phyloP scores from a whole-genome alignment of 2,329 filamentous ascomycete species.

The Coleophoma crateriformis region DNA sequence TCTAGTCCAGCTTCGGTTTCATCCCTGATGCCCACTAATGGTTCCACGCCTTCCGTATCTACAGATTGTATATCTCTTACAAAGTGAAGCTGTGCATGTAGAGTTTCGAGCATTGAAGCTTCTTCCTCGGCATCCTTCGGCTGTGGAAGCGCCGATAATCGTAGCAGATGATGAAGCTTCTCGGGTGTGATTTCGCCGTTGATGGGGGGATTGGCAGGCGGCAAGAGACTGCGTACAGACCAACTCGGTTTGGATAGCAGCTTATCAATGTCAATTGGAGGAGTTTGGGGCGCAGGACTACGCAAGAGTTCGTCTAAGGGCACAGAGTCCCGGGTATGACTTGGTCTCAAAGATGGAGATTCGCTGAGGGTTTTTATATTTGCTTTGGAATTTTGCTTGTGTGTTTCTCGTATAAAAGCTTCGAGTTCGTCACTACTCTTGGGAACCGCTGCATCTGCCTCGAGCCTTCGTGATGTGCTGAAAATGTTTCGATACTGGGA shows the following conservation, averaged over 20 bases:
- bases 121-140: slow-evolving; percentile 62
- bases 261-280: slow-evolving; percentile 16
- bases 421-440: no score
- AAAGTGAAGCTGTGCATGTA: slow-evolving; percentile 82
- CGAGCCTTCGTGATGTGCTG: no score
- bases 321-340: neutral
- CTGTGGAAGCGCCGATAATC: slow-evolving; percentile 79
- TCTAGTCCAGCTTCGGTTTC: slow-evolving; percentile 55
- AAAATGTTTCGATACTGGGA: no score
- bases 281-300: neutral
- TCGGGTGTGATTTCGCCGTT: slow-evolving; percentile 43
- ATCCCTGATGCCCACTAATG: slow-evolving; percentile 75
- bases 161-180: slow-evolving; percentile 78
- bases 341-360: no score
- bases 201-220: slow-evolving; percentile 22
- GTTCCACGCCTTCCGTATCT: slow-evolving; percentile 66
- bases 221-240: slow-evolving; percentile 75
- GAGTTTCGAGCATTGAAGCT: slow-evolving; percentile 62
- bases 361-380: no score
- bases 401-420: no score
- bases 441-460: no score
- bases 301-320: slow-evolving; percentile 1
- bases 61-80: slow-evolving; percentile 81
- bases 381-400: no score
- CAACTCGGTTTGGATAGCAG: slow-evolving; percentile 70